Evolutionary conservation across 805 yeast species (phyloP), one percentile per base, ranked within the genome.

Genomic region (Myxozyma mucilagina): DNA sequence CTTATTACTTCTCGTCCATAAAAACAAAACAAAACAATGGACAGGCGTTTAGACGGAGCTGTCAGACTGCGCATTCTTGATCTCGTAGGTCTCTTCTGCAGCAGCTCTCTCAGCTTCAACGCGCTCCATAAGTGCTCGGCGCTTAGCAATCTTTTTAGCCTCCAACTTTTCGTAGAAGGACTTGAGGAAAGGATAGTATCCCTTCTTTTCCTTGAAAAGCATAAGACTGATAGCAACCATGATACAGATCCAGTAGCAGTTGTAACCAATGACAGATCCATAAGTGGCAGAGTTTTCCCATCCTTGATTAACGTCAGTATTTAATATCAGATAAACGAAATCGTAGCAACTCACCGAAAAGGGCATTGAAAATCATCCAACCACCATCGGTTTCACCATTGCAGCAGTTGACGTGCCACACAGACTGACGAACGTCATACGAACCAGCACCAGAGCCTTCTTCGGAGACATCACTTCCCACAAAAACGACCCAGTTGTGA

Each of bases 361-460:
- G 75, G 32, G 97, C 90, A 72, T 93, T 93, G 82, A 93, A 93
- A 64, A 93, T 86, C 82, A 91, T 97, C 98, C 98, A 93, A 78
- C 97, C 98, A 69, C 87, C 85, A 76, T 87, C 93, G 61, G 81
- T 79, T 75, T 87, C 92, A 49, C 97, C 97, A 76, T 91, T 91
- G 80, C 98, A 93, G 79, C 97, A 93, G 82, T 93, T 91, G 64
- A 93, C 96, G 78, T 93, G 99, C 92, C 97, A 93, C 32, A 93
- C 97, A 13, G 88, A 77, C 71, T 82, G 82, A 53, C 79, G 70
- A 70, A 93, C 84, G 75, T 93, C 86, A 77, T 93, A 93, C 31
- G 97, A 87, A 73, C 99, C 99, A 47, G 96, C 93, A 68, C 99
- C 99, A 57, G 86, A 81, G 70, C 98, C 98, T 69, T 80, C 78